Percentiles rank a stretch among this genome's conserved stretches.
phyloP scores from a whole-genome alignment of 1,139 yeast species.

The Oligophagozyma castellii region DNA sequence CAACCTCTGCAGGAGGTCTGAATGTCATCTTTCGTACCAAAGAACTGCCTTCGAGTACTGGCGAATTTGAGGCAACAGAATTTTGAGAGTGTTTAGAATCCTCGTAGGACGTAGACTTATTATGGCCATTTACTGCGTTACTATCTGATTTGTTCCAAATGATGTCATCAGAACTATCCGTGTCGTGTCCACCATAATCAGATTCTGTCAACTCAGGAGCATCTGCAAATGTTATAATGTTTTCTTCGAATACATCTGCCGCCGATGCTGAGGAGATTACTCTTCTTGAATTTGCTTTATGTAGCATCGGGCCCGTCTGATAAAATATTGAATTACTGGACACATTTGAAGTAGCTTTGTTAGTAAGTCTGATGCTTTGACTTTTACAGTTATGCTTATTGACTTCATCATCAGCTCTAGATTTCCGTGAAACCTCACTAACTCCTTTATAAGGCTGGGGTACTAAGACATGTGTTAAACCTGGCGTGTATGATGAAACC shows the following conservation, averaged over 20 bases:
- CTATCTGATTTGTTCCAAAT: conserved; percentile 6
- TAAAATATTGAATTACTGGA: conserved; percentile 14
- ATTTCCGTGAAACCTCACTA: conserved; percentile 8
- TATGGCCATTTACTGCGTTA: conserved; percentile 1
- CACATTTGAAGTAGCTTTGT: conserved; percentile 17
- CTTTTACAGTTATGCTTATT: conserved; percentile 9
- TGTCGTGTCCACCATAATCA: conserved; percentile 29
- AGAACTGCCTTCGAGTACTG: conserved; percentile 11
- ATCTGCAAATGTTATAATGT: conserved; percentile 56
- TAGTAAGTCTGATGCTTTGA: too few relatives aligned
- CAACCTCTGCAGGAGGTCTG: conserved; percentile 90
- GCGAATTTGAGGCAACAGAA: conserved; percentile 2
- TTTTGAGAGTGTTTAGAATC: conserved; percentile 9
- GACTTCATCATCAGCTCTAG: conserved; percentile 8
- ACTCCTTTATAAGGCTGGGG: conserved; percentile 32
- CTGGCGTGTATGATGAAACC: conserved; percentile 28
- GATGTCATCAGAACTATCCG: conserved; percentile 10
- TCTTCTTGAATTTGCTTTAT: conserved; percentile 44
- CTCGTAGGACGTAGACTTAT: conserved; percentile 1
- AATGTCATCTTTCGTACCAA: conserved; percentile 37
- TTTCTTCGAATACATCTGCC: conserved; percentile 49
- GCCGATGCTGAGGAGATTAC: conserved; percentile 25
- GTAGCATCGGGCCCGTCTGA: conserved; percentile 32
- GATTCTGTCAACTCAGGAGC: conserved; percentile 45
- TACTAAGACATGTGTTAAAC: conserved; percentile 27